Conservation (phyloP, 2,329 filamentous ascomycete species). For the Exophiala bonariae region DNA sequence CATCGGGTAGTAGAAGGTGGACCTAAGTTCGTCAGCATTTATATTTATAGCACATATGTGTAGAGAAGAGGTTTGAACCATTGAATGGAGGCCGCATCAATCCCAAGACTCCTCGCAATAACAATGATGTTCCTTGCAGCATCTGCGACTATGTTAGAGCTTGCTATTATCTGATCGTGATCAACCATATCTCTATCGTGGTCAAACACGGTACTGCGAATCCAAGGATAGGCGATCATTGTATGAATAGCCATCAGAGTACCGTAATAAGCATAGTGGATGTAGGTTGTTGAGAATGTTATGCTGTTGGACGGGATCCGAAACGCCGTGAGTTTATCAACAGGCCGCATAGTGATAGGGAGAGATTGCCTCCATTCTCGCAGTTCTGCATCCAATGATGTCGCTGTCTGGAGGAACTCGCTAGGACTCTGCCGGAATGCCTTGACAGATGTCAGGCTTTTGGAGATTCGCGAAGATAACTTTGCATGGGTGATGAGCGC, state of each 20-base stretch:
- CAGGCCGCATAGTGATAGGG: not conserved
- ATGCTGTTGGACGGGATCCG: too few species aligned
- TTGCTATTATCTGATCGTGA: not conserved
- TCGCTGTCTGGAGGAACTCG: not conserved
- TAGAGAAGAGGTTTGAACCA: too few species aligned
- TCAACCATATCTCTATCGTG: not conserved
- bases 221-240: slow-evolving; percentile 2
- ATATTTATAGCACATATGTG: too few species aligned
- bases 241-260: slow-evolving; percentile 1
- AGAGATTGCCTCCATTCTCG: not conserved
- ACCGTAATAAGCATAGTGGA: slow-evolving; percentile 5
- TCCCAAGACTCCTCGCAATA: not conserved
- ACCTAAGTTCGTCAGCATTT: too few species aligned
- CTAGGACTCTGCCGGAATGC: not conserved
- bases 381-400: not conserved
- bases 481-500: too few species aligned
- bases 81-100: not conserved
- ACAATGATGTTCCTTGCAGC: slow-evolving; percentile 2
- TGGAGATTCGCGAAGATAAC: too few species aligned
- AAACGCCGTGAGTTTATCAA: too few species aligned
- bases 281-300: too few species aligned
- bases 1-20: slow-evolving; percentile 4
- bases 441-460: not conserved
- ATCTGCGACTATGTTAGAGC: slow-evolving; percentile 1
- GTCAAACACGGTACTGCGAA: not conserved